Evolutionary conservation across 148 eudicot genomes (phyloP).

Genomic region (Drosera capensis): DNA sequence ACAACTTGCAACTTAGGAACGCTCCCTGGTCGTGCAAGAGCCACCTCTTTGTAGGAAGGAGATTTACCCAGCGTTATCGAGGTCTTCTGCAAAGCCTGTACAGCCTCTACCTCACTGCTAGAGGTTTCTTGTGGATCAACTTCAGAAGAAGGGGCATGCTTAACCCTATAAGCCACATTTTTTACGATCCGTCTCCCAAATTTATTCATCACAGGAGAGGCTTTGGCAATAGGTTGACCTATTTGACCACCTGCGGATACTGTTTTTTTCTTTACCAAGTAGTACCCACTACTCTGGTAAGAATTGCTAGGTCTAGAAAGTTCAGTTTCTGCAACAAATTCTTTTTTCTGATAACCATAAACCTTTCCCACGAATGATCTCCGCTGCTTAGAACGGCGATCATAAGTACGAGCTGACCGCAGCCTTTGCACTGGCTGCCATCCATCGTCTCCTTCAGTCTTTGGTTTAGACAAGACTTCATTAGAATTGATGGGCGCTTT

Average conservation of each 20-base stretch:
- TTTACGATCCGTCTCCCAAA: slow-evolving; percentile 66
- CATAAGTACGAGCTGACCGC: slow-evolving; percentile 56
- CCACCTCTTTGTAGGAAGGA: slow-evolving; percentile 98
- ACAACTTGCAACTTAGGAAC: slow-evolving; percentile 53
- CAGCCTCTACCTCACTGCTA: slow-evolving; percentile 31
- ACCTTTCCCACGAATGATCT: slow-evolving; percentile 42
- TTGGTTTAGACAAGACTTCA: slow-evolving; percentile 32
- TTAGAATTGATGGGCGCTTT: slow-evolving; percentile 16
- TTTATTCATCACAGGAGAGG: slow-evolving; percentile 36
- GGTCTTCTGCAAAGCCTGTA: slow-evolving; percentile 37
- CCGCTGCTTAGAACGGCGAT: slow-evolving; percentile 62
- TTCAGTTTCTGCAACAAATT: slow-evolving; percentile 39
- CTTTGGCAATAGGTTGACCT: slow-evolving; percentile 45
- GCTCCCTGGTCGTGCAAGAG: slow-evolving; percentile 91
- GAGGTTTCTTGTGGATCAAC: slow-evolving; percentile 23
- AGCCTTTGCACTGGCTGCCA: slow-evolving; percentile 97
- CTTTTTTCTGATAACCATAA: slow-evolving; percentile 65
- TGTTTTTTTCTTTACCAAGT: slow-evolving; percentile 53
- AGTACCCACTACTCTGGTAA: slow-evolving; percentile 43
- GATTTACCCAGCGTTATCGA: slow-evolving; percentile 82
- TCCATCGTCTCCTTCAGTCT: slow-evolving; percentile 74
- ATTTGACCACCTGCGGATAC: slow-evolving; percentile 41
- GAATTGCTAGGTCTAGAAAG: slow-evolving; percentile 37
- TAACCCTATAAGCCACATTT: slow-evolving; percentile 75
- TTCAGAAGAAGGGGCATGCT: slow-evolving; percentile 44